Conservation (phyloP, 108 stramenopile species). For the Skeletonema costatum region DNA sequence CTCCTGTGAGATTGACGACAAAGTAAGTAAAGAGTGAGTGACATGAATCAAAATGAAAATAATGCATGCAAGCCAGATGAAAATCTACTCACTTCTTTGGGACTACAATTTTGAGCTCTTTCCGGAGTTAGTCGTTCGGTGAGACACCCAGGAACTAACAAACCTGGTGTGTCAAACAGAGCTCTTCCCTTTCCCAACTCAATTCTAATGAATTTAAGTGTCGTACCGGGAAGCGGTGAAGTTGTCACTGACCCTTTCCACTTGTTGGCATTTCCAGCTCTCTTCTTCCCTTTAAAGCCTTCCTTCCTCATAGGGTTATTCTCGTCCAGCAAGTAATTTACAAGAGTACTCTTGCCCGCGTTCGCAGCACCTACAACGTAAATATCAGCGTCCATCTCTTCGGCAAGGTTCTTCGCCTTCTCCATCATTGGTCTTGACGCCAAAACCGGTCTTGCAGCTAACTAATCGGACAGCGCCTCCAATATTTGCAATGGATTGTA, state of each 20-base stretch:
- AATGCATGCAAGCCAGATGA: neutral
- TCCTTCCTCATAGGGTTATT: conserved; percentile 37
- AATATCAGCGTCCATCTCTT: conserved; percentile 84
- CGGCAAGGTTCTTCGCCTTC: conserved; percentile 72
- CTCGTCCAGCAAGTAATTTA: conserved; percentile 77
- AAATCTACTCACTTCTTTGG: conserved; percentile 82
- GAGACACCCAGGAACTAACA: conserved; percentile 82
- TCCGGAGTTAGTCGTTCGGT: conserved; percentile 87
- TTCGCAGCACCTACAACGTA: conserved; percentile 92
- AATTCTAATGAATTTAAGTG: conserved; percentile 87
- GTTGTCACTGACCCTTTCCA: conserved; percentile 82
- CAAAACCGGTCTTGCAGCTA: conserved; percentile 87
- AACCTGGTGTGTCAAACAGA: conserved; percentile 88
- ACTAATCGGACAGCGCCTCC: conserved; percentile 86
- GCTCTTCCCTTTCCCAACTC: conserved; percentile 73
- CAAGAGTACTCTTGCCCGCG: conserved; percentile 87
- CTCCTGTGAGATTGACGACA: conserved; percentile 35
- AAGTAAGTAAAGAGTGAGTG: neutral
- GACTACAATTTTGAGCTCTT: conserved; percentile 85
- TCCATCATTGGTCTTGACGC: conserved; percentile 73
- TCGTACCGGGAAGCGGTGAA: conserved; percentile 87
- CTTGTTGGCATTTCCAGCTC: conserved; percentile 79
- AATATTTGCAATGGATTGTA: conserved; percentile 83
- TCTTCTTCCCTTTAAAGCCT: conserved; percentile 37
- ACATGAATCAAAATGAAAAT: neutral